phyloP scores from a whole-genome alignment of 768 basidiomycete species.

The Pulveroboletus ravenelii region DNA sequence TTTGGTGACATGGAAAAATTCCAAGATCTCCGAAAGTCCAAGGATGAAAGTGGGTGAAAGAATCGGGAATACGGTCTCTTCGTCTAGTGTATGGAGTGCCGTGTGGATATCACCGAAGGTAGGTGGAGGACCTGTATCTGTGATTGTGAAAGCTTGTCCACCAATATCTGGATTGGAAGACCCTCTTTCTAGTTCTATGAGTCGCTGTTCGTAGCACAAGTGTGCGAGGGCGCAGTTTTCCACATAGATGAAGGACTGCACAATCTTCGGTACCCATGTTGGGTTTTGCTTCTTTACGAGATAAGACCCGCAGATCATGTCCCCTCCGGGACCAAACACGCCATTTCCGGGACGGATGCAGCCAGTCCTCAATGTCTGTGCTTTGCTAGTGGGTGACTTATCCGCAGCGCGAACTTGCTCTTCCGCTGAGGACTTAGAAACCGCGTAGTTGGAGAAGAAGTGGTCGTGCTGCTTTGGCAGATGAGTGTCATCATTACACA shows the following conservation, averaged over 20 bases:
- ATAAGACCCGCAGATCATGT: constrained; percentile 61
- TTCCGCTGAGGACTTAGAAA: constrained; percentile 60
- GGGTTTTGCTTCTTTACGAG: constrained; percentile 56
- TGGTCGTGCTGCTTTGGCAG: constrained; percentile 52
- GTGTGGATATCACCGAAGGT: constrained; percentile 63
- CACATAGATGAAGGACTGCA: constrained; percentile 68
- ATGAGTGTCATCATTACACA: constrained; percentile 51
- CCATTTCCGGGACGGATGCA: constrained; percentile 78
- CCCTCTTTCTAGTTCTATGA: constrained; percentile 49
- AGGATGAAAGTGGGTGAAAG: constrained; percentile 65
- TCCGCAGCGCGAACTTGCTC: constrained; percentile 40
- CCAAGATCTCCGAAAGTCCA: constrained; percentile 54
- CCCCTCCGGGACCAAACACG: constrained; percentile 70
- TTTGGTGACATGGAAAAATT: constrained; percentile 49
- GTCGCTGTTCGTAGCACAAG: constrained; percentile 66
- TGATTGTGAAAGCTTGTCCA: constrained; percentile 63
- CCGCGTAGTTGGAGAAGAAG: constrained; percentile 78
- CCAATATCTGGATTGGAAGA: constrained; percentile 57
- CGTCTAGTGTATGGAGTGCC: constrained; percentile 51
- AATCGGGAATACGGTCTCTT: constrained; percentile 49
- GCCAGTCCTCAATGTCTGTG: constrained; percentile 53
- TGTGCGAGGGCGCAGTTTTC: constrained; percentile 75
- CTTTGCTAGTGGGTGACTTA: constrained; percentile 29
- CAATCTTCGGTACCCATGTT: constrained; percentile 52
- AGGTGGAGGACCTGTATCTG: constrained; percentile 59